Evolutionary conservation across 2,329 filamentous ascomycete species (phyloP).

Genomic region (Hypoxylon sp.): DNA sequence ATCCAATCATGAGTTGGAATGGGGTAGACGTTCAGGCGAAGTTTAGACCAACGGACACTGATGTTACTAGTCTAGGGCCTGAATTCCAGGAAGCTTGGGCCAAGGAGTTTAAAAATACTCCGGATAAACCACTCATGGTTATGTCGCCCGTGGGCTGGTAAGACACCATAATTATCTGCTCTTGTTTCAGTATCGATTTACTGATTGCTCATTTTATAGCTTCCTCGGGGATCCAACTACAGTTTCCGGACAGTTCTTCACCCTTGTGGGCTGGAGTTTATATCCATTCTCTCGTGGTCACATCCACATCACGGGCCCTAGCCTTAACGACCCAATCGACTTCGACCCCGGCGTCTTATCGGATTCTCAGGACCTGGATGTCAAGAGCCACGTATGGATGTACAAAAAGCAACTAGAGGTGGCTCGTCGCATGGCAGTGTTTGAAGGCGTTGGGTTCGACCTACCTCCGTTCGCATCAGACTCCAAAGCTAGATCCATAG

Average conservation of each 20-base stretch:
- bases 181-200: no score
- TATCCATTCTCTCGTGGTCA: conserved; percentile 70
- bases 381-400: conserved; percentile 65
- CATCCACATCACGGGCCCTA: conserved; percentile 64
- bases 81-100: conserved; percentile 39
- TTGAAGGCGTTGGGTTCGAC: conserved; percentile 52
- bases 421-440: conserved; percentile 61
- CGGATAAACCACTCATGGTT: conserved; percentile 36
- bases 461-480: conserved; percentile 55
- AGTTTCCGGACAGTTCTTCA: conserved; percentile 57
- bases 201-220: conserved; percentile 32
- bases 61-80: conserved; percentile 36
- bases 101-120: conserved; percentile 32
- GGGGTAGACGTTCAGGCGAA: conserved; percentile 35
- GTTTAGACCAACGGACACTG: conserved; percentile 35
- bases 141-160: conserved; percentile 15
- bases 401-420: conserved; percentile 72
- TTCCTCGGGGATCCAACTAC: conserved; percentile 56
- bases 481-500: conserved; percentile 51
- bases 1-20: conserved; percentile 39
- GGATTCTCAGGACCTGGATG: conserved; percentile 59
- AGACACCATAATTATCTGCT: no score
- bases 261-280: conserved; percentile 60
- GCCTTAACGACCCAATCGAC: conserved; percentile 54
- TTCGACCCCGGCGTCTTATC: conserved; percentile 66